Conservation (phyloP, 164 flowering plant genomes). For the Sedum album region DNA sequence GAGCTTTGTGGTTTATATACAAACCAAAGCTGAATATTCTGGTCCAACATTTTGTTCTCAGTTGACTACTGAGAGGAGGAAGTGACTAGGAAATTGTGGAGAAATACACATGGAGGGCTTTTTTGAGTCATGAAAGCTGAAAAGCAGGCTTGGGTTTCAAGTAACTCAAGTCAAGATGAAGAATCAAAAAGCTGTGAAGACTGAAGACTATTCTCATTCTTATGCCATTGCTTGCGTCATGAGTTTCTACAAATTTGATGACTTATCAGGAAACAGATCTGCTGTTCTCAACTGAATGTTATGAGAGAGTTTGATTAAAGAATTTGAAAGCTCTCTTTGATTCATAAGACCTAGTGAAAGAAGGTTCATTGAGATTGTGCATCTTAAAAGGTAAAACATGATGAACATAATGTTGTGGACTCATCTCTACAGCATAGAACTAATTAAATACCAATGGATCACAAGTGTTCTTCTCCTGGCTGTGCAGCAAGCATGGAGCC, state of each 20-base stretch:
- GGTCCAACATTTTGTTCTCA: neutral
- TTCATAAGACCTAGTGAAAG: too few relatives aligned
- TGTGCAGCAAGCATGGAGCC: too few relatives aligned
- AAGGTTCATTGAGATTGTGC: too few relatives aligned
- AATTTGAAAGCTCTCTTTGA: too few relatives aligned
- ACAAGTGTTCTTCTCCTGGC: too few relatives aligned
- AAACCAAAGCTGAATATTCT: neutral
- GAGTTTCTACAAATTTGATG: neutral
- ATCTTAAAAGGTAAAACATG: too few relatives aligned
- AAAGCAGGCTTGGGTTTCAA: neutral
- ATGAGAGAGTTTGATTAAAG: too few relatives aligned
- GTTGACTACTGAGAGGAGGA: neutral
- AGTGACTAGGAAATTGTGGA: neutral
- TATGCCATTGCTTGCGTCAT: slow-evolving; percentile 7
- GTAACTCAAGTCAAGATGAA: neutral
- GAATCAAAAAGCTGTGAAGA: neutral
- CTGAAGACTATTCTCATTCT: neutral
- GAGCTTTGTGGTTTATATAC: neutral
- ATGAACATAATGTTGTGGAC: too few relatives aligned
- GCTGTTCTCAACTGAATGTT: too few relatives aligned
- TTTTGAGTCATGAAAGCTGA: neutral
- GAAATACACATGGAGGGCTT: neutral
- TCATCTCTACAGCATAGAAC: too few relatives aligned
- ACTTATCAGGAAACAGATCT: too few relatives aligned
- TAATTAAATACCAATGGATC: too few relatives aligned